A percentile compares a stretch with the other conserved stretches of the same genome.
Conservation (phyloP, 257 asterid genomes). For the Solanum acaule region DNA sequence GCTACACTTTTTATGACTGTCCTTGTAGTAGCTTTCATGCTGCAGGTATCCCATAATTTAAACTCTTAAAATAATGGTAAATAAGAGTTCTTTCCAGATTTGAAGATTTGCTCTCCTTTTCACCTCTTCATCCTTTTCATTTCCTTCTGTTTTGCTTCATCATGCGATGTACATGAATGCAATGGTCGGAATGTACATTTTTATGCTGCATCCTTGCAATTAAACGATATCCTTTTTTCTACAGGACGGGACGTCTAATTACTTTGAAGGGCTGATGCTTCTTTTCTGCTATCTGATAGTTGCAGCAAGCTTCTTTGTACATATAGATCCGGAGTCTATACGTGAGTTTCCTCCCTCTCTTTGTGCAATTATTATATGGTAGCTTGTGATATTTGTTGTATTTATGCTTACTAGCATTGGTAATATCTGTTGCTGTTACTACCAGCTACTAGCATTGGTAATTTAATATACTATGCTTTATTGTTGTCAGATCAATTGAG, state of each 20-base stretch:
- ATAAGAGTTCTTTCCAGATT: neutral
- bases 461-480: neutral
- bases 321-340: slow-evolving; percentile 52
- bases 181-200: neutral
- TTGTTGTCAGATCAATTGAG: neutral
- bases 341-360: slow-evolving; percentile 27
- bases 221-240: neutral
- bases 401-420: neutral
- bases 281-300: slow-evolving; percentile 79
- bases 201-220: neutral
- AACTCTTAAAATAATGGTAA: neutral
- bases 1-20: slow-evolving; percentile 72
- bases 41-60: slow-evolving; percentile 20
- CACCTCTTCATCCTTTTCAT: neutral
- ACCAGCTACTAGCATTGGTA: neutral
- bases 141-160: neutral
- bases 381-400: neutral
- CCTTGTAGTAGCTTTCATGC: slow-evolving; percentile 67
- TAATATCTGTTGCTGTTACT: neutral
- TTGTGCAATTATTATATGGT: neutral
- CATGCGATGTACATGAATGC: neutral
- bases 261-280: slow-evolving; percentile 86
- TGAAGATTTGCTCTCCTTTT: neutral
- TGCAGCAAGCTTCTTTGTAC: slow-evolving; percentile 89
- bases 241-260: slow-evolving; percentile 88